Percentiles rank a stretch among this genome's conserved stretches.
phyloP scores from a whole-genome alignment of 208 protist species.

The Leishmania gerbilli region DNA sequence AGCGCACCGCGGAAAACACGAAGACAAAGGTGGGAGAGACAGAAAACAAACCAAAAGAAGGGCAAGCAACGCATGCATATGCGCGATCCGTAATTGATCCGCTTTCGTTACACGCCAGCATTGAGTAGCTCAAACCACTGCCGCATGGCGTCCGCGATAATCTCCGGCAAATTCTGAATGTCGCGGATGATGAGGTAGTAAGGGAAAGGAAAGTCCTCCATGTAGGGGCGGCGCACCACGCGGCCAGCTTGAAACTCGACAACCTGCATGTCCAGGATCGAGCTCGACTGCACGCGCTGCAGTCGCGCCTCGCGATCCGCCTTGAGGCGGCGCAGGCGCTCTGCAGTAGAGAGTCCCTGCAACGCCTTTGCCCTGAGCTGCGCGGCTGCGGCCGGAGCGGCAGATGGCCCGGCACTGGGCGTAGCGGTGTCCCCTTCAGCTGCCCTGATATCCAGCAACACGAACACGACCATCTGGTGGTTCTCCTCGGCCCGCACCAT shows the following conservation, averaged over 20 bases:
- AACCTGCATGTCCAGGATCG: conserved; percentile 91
- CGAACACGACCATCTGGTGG: conserved; percentile 95
- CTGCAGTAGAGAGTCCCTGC: conserved; percentile 67
- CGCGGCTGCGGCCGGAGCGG: conserved; percentile 2
- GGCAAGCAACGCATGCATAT: background rate
- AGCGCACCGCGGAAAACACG: background rate
- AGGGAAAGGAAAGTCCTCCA: conserved; percentile 99
- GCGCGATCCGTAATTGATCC: background rate
- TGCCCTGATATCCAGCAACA: conserved; percentile 93
- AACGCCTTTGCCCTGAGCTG: conserved; percentile 53
- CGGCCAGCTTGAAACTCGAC: conserved; percentile 86
- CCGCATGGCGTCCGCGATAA: conserved; percentile 98
- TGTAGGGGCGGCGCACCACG: conserved; percentile 93
- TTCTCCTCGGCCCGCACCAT: conserved; percentile 89
- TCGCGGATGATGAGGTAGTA: conserved; percentile 99
- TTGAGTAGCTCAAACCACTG: conserved; percentile 99
- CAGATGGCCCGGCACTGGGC: background rate
- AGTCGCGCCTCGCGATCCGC: conserved; percentile 80
- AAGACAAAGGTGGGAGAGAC: background rate
- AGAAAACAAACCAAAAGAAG: background rate
- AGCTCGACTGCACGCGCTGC: conserved; percentile 85
- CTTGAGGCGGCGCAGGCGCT: conserved; percentile 87
- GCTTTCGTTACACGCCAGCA: conserved; percentile 27
- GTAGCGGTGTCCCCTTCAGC: conserved; percentile 8
- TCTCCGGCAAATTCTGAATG: conserved; percentile 94